These are phyloP conservation scores for Drechslerella coelobrocha DNA, from an alignment of 2,329 filamentous ascomycete species.

Conservation along the genomic window DNA sequence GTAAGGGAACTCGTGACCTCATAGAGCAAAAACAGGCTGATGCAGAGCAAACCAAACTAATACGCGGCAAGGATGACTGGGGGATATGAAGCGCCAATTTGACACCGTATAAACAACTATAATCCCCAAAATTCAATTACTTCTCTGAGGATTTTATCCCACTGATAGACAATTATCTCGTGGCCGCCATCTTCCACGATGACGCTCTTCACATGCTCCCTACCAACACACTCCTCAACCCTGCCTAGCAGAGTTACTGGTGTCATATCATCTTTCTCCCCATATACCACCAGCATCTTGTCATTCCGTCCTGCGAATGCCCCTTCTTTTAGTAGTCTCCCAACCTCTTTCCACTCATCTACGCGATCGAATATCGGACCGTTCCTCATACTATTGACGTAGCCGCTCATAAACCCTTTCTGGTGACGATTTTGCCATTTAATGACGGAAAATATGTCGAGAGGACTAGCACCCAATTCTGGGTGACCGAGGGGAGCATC, in stretches of 20 bases:
- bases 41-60: neutral
- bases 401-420: slow-evolving; percentile 71
- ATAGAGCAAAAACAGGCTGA: neutral
- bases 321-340: slow-evolving; percentile 61
- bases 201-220: slow-evolving; percentile 39
- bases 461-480: slow-evolving; percentile 59
- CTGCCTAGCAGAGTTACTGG: slow-evolving; percentile 51
- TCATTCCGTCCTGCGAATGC: slow-evolving; percentile 59
- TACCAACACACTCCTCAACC: slow-evolving; percentile 49
- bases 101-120: too few relatives aligned
- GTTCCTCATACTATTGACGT: slow-evolving; percentile 73
- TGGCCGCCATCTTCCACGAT: slow-evolving; percentile 47
- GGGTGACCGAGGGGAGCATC: slow-evolving; percentile 54
- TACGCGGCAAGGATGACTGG: too few relatives aligned
- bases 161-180: slow-evolving; percentile 48
- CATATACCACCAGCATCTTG: slow-evolving; percentile 71
- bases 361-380: slow-evolving; percentile 73
- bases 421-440: slow-evolving; percentile 74
- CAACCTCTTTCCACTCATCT: slow-evolving; percentile 68
- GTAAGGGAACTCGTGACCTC: slow-evolving; percentile 17
- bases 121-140: slow-evolving; percentile 36
- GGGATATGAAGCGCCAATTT: too few relatives aligned
- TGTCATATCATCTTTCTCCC: slow-evolving; percentile 71
- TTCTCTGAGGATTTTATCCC: slow-evolving; percentile 30
- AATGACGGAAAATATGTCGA: slow-evolving; percentile 70